Conservation (phyloP, 495 filamentous ascomycete genomes). For the Hypoxylon perforatum region DNA sequence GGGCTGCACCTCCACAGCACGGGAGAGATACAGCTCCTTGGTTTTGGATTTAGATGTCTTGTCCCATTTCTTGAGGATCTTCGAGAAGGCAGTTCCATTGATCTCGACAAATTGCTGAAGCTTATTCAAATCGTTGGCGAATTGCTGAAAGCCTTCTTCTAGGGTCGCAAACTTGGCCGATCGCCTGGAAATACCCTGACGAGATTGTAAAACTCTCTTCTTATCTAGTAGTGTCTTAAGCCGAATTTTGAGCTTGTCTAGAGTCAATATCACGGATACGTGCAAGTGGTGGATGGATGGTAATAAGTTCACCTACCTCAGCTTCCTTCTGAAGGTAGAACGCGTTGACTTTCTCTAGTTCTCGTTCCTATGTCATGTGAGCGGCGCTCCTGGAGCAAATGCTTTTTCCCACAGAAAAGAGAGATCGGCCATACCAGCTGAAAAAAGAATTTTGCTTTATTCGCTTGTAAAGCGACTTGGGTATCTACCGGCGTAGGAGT, state of each 20-base stretch:
- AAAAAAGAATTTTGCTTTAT: slow-evolving; percentile 99
- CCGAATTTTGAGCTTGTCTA: slow-evolving; percentile 83
- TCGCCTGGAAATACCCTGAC: slow-evolving; percentile 79
- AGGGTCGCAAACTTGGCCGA: slow-evolving; percentile 92
- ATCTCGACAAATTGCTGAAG: slow-evolving; percentile 98
- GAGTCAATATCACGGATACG: slow-evolving; percentile 17
- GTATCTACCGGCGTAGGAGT: slow-evolving; percentile 67
- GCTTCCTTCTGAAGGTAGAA: slow-evolving; percentile 99
- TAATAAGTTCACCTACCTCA: slow-evolving; percentile 70
- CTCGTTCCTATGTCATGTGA: slow-evolving; percentile 75
- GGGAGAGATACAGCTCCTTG: slow-evolving; percentile 94
- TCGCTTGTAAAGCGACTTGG: slow-evolving; percentile 93
- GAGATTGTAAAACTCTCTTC: slow-evolving; percentile 86
- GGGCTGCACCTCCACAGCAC: slow-evolving; percentile 96
- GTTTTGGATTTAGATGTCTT: slow-evolving; percentile 99
- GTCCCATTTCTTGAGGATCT: slow-evolving; percentile 99
- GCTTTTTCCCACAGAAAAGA: slow-evolving; percentile 1
- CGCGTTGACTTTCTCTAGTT: slow-evolving; percentile 97
- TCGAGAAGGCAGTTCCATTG: slow-evolving; percentile 96
- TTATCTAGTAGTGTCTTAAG: slow-evolving; percentile 93
- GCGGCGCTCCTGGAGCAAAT: slow-evolving; percentile 3
- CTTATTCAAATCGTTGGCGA: slow-evolving; percentile 95
- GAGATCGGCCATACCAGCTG: slow-evolving; percentile 73
- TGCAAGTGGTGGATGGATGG: background rate
- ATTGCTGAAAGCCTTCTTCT: slow-evolving; percentile 96